Base-by-base conservation (phyloP, 1,139 yeast genomes). In the Candida sp. region DNA sequence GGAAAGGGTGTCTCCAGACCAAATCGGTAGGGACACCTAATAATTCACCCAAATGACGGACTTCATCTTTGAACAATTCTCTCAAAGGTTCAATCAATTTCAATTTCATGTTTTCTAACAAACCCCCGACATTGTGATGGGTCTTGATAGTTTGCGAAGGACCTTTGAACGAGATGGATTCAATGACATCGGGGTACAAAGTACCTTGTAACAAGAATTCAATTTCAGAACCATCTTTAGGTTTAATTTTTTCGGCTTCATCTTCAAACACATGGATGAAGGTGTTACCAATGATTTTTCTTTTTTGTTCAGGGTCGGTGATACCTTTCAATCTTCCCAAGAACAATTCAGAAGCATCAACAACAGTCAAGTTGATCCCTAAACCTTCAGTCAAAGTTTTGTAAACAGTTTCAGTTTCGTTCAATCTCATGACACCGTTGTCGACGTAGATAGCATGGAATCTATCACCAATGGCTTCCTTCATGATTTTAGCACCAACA, bases 1-100 rank as follows among this genome's bases (percentile, higher is more conserved):
- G 99, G 96, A 93, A 93, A 47, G 99, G 99, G 65, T 93, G 99
- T 79, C 99, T 88, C 98, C 99, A 91, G 54, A 93, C 98, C 58
- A 93, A 80, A 57, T 93, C 99, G 62, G 89, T 95, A 39, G 98
- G 95, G 58, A 93, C 95, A 43, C 97, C 97, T 74, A 93, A 75
- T 45, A 95, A 73, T 72, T 89, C 89, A 68, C 99, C 99, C 58
- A 93, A 77, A 59, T 84, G 87, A 72, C 99, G 91, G 47, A 93
- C 99, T 77, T 93, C 99, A 66, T 93, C 99, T 75, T 93, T 93
- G 81, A 95, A 93, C 60, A 93, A 80, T 76, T 93, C 99, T 71
- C 99, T 86, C 65, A 93, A 81, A 46, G 99, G 99, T 77, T 93
- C 99, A 61, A 93, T 95, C 62, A 93, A 84, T 75, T 95, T 93